Conservation (phyloP, 305 asterid genomes). For the Ilex paraguariensis region DNA sequence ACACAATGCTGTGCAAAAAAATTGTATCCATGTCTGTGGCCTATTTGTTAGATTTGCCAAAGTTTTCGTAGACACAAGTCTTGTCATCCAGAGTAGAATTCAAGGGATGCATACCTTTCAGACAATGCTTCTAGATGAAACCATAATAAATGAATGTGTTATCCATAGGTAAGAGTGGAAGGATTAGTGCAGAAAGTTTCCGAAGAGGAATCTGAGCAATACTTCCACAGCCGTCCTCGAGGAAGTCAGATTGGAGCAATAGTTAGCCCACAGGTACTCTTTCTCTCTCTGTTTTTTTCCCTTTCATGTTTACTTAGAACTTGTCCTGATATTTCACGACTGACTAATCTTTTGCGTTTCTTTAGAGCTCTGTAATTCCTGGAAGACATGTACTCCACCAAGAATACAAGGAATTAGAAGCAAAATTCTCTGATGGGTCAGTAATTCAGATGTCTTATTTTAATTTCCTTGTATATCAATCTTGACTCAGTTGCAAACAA, state of each 20-base stretch:
- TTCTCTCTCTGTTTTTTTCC: background rate
- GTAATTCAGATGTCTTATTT: conserved; percentile 22
- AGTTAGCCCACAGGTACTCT: conserved; percentile 79
- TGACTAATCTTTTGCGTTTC: background rate
- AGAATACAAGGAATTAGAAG: conserved; percentile 66
- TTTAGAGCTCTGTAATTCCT: conserved; percentile 71
- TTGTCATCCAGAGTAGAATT: no score
- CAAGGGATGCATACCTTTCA: background rate
- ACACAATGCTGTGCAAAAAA: no score
- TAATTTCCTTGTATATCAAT: no score
- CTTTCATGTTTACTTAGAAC: no score
- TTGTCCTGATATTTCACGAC: no score
- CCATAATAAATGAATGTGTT: conserved; percentile 6
- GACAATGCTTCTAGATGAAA: background rate
- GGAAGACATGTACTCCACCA: conserved; percentile 69
- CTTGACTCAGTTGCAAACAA: no score
- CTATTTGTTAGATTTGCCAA: no score
- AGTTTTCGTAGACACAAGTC: no score
- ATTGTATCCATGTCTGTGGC: no score
- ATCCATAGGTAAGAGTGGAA: conserved; percentile 82
- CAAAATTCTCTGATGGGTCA: conserved; percentile 73
- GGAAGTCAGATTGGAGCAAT: conserved; percentile 97
- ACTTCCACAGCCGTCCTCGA: conserved; percentile 94
- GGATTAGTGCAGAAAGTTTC: conserved; percentile 83
- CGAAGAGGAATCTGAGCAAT: conserved; percentile 78